Evolutionary conservation across 805 yeast genomes (phyloP), one percentile per base, ranked within the genome.

Genomic region (Kodamaea sagamina): DNA sequence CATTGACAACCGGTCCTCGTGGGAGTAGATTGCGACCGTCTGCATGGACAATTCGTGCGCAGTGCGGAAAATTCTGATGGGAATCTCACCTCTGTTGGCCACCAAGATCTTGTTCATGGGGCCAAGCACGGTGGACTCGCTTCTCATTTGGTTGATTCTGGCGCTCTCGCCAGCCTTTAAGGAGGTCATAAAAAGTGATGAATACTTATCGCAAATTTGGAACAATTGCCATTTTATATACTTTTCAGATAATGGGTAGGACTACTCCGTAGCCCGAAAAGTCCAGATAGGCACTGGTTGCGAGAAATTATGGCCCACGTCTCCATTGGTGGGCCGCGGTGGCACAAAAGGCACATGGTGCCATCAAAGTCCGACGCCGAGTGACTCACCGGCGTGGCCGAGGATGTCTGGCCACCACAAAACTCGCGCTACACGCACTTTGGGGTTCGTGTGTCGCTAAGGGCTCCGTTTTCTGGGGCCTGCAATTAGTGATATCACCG

Each of bases 11-110:
- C 96, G 75, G 66, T 92, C 99, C 69, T 93, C 97, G 63, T 92
- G 95, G 26, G 97, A 89, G 67, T 89, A 92, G 61, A 92, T 85
- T 36, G 98, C 99, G 32, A 93, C 97, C 0, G 99, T 90, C 60
- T 87, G 89, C 96, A 93, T 88, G 16, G 96, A 86, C 59, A 92
- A 75, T 68, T 92, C 99, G 70, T 93, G 99, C 48, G 99, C 99
- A 27, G 97, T 84, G 71, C 99, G 81, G 71, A 92, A 92, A 63
- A 92, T 90, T 69, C 93, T 71, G 59, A 84, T 83, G 34, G 92
- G 92, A 55, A 85, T 85, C 65, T 86, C 92, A 56, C 92, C 93
- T 71, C 93, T 74, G 71, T 84, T 85, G 51, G 92, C 92, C 31
- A 86, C 93, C 49, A 86, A 71, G 59, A 86, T 78, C 72, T 82